Base-by-base conservation (phyloP, 148 eudicot genomes). In the Spergularia marina region DNA sequence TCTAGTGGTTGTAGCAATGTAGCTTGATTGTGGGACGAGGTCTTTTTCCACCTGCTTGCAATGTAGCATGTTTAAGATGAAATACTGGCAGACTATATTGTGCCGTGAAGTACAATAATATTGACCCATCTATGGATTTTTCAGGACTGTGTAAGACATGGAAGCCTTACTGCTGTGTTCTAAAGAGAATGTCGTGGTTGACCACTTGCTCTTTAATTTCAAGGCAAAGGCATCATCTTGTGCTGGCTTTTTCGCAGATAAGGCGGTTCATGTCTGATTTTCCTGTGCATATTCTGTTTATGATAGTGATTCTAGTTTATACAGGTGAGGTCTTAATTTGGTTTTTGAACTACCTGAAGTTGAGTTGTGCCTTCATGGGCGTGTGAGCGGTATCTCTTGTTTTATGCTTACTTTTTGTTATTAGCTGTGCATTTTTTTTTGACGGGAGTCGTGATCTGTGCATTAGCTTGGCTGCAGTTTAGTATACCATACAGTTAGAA, bases 121-220 rank as follows among this genome's bases (percentile, higher is more conserved):
- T 54, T 75, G 23, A 75, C 65, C 20, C 36, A 12, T 36, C 56
- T 57, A 70, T 68, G 78, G 23, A 57, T 68, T 58, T 67, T 88
- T 83, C 87, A 85, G 87, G 87, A 78, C 70, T 70, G 75, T 73
- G 78, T 79, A 77, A 73, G 83, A 81, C 86, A 78, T 75, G 81
- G 77, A 73, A 63, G 74, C 71, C 71, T 85, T 79, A 39, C 80
- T 84, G 81, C 79, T 83, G 79, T 74, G 64, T 71, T 81, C 74
- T 53, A 72, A 77, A 72, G 80, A 77, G 80, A 89, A 84, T 80
- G 80, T 73, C 65, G 77, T 81, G 79, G 73, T 52, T 76, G 70
- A 74, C 71, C 57, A 55, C 78, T 63, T 68, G 74, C 72, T 78
- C 72, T 71, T 82, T 82, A 83, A 75, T 73, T 73, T 79, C 76